Evolutionary conservation across 495 filamentous ascomycete species (phyloP).

Genomic region (Penicillium goetzii): DNA sequence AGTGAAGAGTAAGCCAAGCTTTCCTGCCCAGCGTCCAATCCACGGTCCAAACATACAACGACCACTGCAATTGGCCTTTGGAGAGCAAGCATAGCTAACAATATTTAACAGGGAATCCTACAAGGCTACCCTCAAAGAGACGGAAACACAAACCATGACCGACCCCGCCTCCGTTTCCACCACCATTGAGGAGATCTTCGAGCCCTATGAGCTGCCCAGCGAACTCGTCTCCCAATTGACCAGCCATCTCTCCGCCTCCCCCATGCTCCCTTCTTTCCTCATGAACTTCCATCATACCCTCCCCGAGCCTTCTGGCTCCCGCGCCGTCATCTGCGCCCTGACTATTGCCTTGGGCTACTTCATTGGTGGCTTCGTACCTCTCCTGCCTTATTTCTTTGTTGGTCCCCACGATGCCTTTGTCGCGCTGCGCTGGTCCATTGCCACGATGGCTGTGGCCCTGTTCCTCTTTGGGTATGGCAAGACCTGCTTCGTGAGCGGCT

Average conservation of each 20-base stretch:
- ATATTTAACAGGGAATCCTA: slow-evolving; percentile 51
- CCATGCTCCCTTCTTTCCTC: slow-evolving; percentile 55
- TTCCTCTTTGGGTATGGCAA: slow-evolving; percentile 77
- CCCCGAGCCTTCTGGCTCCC: slow-evolving; percentile 52
- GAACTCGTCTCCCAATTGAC: slow-evolving; percentile 50
- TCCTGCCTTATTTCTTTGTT: slow-evolving; percentile 80
- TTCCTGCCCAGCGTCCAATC: not conserved
- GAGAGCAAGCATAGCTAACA: not conserved
- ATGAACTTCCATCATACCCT: slow-evolving; percentile 62
- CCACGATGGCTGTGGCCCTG: slow-evolving; percentile 67
- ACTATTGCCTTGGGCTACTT: slow-evolving; percentile 75
- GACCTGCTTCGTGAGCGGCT: slow-evolving; percentile 57
- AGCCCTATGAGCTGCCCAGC: slow-evolving; percentile 57
- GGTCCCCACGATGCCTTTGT: slow-evolving; percentile 54
- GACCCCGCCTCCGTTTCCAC: slow-evolving; percentile 41
- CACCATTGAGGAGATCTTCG: slow-evolving; percentile 56
- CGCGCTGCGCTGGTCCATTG: slow-evolving; percentile 70
- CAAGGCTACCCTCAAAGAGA: slow-evolving; percentile 52
- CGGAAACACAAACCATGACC: slow-evolving; percentile 43
- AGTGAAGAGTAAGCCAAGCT: slow-evolving; percentile 61
- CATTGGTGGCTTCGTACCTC: slow-evolving; percentile 70
- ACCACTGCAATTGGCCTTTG: not conserved
- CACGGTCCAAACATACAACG: not conserved
- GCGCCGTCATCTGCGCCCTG: slow-evolving; percentile 61
- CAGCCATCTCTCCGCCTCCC: slow-evolving; percentile 50